Base-by-base conservation (phyloP, 768 basidiomycete species). In the Candolleomyces aberdarensis region DNA sequence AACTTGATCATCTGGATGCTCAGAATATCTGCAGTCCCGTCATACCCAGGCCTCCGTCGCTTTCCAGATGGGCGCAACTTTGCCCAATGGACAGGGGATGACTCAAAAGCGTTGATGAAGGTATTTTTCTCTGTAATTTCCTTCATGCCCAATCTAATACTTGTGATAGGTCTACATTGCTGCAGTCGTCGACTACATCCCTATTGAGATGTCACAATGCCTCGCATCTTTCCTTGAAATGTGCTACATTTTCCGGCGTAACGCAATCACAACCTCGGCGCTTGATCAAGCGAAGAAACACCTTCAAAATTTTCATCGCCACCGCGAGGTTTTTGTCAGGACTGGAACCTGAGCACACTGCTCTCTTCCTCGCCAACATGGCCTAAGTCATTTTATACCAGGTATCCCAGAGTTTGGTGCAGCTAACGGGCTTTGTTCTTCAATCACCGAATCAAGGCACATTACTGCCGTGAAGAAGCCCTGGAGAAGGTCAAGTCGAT, bases 391-490 rank as follows among this genome's bases (percentile, higher is more conserved):
- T 41, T 72, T 70, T 50, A 17, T 41, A 5, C 17, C 36, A 1
- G 7, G 50, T 1, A 69, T 70, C 20, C 39, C 41, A 11, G 44
- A 61, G 0, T 72, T 72, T 56, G 68, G 72, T 1, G 59, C 71
- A 1, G 69, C 69, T 5, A 67, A 67, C 52, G 69, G 72, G 0
- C 43, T 72, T 2, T 75, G 73, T 56, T 72, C 72, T 0, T 75
- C 72, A 1, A 72, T 74, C 40, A 74, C 74, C 2, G 74, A 76
- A 57, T 72, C 70, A 0, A 64, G 62, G 8, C 75, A 74, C 54
- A 74, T 74, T 32, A 66, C 57, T 11, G 75, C 73, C n/a, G 69
- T 76, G 29, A 78, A 77, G 61, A 51, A 70, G 20, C 76, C 75
- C 0, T 78, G 71, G 70, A 58, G 70, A 1, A 66, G 69, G 3